Conservation (phyloP, 148 eudicot genomes). For the Selenicereus undatus region DNA sequence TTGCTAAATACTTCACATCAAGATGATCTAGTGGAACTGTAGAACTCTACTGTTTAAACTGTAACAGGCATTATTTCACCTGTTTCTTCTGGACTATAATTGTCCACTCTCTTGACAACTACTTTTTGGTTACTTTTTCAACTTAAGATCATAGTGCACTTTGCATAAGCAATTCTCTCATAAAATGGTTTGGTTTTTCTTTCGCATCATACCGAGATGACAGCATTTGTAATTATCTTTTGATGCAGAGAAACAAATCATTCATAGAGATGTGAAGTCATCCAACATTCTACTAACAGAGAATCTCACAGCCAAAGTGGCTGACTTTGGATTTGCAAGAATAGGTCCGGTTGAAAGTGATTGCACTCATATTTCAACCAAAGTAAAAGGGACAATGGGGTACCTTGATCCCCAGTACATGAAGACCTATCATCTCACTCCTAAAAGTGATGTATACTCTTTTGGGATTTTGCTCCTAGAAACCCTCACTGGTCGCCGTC, state of each 20-base stretch:
- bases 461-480: slow-evolving; percentile 78
- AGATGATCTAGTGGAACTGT: background rate
- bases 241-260: slow-evolving; percentile 77
- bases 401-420: slow-evolving; percentile 97
- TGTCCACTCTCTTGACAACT: background rate
- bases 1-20: background rate
- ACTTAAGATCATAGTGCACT: too few relatives aligned
- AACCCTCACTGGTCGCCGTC: slow-evolving; percentile 86
- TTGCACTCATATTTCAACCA: slow-evolving; percentile 79
- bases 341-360: slow-evolving; percentile 63
- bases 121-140: background rate
- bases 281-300: slow-evolving; percentile 90
- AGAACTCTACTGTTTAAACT: background rate
- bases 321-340: slow-evolving; percentile 99
- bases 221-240: background rate
- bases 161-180: background rate
- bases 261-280: slow-evolving; percentile 95
- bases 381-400: slow-evolving; percentile 97
- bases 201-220: too few relatives aligned
- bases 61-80: too few relatives aligned
- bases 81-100: too few relatives aligned
- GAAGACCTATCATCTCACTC: slow-evolving; percentile 90
- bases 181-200: too few relatives aligned
- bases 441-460: slow-evolving; percentile 93
- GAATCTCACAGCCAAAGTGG: slow-evolving; percentile 82